Percentiles rank a stretch among this genome's conserved stretches.
Conservation (phyloP, 805 yeast genomes). For the Spathaspora girioi region DNA sequence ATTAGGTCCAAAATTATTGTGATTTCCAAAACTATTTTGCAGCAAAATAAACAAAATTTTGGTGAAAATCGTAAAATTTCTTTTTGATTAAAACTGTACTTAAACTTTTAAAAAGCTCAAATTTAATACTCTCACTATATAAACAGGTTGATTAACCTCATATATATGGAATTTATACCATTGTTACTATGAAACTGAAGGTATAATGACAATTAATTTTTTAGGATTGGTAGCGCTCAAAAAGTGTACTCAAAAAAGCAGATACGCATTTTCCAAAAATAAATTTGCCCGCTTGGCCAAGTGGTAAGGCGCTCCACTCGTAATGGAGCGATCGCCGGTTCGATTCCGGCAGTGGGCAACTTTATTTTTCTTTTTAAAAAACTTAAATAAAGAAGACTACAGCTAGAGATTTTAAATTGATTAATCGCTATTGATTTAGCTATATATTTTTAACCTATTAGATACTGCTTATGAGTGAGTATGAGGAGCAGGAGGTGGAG, state of each 20-base stretch:
- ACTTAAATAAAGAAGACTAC: not conserved
- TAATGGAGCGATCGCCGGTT: constrained; percentile 54
- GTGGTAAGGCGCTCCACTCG: constrained; percentile 56
- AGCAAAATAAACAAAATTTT: not conserved
- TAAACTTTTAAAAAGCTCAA: not conserved
- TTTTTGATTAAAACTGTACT: not conserved
- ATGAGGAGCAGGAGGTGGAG: constrained; percentile 18
- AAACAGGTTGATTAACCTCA: not conserved
- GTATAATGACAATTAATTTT: not conserved
- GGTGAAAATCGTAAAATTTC: not conserved
- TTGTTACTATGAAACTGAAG: not conserved
- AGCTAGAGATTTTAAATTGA: no score
- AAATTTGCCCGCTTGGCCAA: constrained; percentile 46
- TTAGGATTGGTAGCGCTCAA: not conserved
- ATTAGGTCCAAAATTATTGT: no score
- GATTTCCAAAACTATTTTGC: not conserved
- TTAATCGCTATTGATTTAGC: not conserved
- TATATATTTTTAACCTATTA: not conserved
- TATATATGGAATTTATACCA: not conserved
- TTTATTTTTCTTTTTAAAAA: constrained; percentile 1
- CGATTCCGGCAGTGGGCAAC: constrained; percentile 50
- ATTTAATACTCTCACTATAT: not conserved
- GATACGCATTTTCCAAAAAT: not conserved
- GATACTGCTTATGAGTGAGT: not conserved
- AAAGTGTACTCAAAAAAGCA: not conserved